Evolutionary conservation across 2,329 filamentous ascomycete genomes (phyloP).

Genomic region (Fusarium hostae): DNA sequence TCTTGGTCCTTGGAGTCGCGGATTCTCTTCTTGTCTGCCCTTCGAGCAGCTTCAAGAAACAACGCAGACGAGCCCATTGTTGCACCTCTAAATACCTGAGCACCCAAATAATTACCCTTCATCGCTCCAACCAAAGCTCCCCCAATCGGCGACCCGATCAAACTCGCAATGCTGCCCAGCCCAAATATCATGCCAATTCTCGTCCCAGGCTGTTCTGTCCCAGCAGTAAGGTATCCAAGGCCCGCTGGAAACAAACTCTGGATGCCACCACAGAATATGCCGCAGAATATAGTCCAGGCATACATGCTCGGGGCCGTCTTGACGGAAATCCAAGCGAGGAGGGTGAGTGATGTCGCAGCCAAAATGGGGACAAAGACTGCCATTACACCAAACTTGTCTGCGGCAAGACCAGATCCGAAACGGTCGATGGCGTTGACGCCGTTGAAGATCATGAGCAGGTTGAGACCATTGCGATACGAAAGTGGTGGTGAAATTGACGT

Average conservation of each 20-base stretch:
- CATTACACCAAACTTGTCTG: neutral
- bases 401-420: neutral
- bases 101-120: neutral
- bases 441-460: neutral
- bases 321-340: neutral
- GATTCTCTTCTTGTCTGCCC: neutral
- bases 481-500: neutral
- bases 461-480: neutral
- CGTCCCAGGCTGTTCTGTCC: neutral
- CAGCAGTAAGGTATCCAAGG: neutral
- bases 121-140: neutral
- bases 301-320: neutral
- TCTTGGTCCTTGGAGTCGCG: neutral
- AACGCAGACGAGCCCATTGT: neutral
- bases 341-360: neutral
- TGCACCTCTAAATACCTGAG: neutral
- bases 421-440: neutral
- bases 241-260: neutral
- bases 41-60: neutral
- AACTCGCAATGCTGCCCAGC: neutral
- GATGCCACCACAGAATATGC: neutral
- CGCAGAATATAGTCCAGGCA: neutral
- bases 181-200: slow-evolving; percentile 6
- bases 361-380: neutral
- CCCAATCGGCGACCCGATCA: neutral